These are phyloP conservation scores for Puccinia horiana DNA, from an alignment of 1,284 basidiomycete genomes.

Conservation along the genomic window DNA sequence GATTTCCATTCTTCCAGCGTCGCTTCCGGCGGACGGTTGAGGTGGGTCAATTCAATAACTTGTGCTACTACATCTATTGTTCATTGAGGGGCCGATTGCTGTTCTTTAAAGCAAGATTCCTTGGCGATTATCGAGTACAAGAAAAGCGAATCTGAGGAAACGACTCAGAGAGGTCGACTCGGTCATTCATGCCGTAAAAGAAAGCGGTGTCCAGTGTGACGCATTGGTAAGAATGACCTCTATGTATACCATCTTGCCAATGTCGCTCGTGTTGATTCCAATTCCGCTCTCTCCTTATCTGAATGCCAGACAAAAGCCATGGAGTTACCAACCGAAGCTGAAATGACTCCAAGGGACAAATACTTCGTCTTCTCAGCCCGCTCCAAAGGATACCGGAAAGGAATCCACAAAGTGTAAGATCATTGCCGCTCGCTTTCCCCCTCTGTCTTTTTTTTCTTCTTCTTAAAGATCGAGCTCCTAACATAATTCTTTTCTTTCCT, in stretches of 20 bases:
- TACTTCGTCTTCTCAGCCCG: conserved; percentile 49
- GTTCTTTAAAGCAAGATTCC: conserved; percentile 43
- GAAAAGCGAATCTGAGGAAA: conserved; percentile 50
- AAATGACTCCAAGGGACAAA: conserved; percentile 50
- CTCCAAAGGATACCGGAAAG: conserved; percentile 50
- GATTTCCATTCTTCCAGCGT: conserved; percentile 15
- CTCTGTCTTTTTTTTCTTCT: neutral
- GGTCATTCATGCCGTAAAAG: conserved; percentile 44
- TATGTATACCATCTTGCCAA: too few relatives aligned
- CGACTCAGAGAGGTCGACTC: conserved; percentile 50
- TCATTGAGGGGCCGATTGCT: neutral
- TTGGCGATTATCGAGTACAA: conserved; percentile 47
- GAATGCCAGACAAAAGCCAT: conserved; percentile 33
- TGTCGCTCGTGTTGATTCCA: neutral
- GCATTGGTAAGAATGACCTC: conserved; percentile 35
- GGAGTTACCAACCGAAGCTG: conserved; percentile 47
- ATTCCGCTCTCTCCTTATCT: neutral
- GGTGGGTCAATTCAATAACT: neutral
- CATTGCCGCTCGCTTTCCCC: neutral
- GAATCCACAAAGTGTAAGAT: conserved; percentile 46
- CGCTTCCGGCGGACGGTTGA: conserved; percentile 5
- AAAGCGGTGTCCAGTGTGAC: conserved; percentile 46
- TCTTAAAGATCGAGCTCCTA: neutral
- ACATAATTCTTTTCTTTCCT: neutral
- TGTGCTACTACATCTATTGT: neutral